A percentile compares a stretch with the other conserved stretches of the same genome.
These are phyloP conservation scores for Hypoxylon rubiginosum DNA, from an alignment of 2,329 filamentous ascomycete species.

Conservation along the genomic window DNA sequence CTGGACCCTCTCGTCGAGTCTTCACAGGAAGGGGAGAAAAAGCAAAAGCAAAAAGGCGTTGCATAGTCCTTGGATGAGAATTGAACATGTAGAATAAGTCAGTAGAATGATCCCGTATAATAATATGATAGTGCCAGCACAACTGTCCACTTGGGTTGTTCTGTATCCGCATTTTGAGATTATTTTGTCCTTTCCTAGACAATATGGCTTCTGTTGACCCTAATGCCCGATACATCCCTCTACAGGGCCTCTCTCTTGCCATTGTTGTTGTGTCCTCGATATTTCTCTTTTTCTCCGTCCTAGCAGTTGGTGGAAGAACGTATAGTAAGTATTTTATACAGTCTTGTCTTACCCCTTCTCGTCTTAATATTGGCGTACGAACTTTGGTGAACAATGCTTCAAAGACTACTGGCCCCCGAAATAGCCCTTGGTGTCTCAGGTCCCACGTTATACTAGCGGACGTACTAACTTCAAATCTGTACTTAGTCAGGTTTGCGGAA, in stretches of 20 bases:
- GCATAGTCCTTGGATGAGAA: background rate
- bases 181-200: background rate
- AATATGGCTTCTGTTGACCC: constrained; percentile 20
- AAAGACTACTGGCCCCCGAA: background rate
- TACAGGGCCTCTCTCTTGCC: constrained; percentile 23
- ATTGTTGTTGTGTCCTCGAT: constrained; percentile 25
- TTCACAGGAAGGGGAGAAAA: background rate
- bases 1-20: background rate
- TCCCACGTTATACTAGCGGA: background rate
- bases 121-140: background rate
- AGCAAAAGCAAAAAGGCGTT: background rate
- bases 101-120: background rate
- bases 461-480: background rate
- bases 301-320: constrained; percentile 22
- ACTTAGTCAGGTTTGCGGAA: constrained; percentile 16
- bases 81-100: background rate
- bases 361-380: background rate
- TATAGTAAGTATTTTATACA: constrained; percentile 5
- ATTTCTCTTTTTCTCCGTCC: constrained; percentile 24
- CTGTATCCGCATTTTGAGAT: background rate
- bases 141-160: background rate
- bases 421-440: background rate
- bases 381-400: background rate
- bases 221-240: constrained; percentile 13
- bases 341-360: background rate